Evolutionary conservation across 2,329 filamentous ascomycete genomes (phyloP).

Genomic region (Apiospora malaysiana): DNA sequence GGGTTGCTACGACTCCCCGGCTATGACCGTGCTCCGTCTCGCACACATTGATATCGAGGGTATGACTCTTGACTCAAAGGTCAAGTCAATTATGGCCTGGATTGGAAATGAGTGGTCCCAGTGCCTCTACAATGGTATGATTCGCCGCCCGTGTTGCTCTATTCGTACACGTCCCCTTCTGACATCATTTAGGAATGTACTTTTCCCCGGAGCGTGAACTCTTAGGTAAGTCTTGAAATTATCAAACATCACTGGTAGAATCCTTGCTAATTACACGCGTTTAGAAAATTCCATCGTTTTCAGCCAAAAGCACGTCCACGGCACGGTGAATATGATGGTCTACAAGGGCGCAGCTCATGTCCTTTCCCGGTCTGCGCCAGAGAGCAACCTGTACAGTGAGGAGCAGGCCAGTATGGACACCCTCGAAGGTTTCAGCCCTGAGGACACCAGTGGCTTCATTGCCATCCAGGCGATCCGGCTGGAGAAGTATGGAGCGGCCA

Average conservation of each 20-base stretch:
- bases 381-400: constrained; percentile 58
- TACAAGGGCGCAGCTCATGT: constrained; percentile 53
- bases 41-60: constrained; percentile 57
- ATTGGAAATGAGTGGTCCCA: constrained; percentile 47
- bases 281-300: constrained; percentile 63
- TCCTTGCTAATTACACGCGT: neutral
- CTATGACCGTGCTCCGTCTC: constrained; percentile 21
- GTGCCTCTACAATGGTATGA: constrained; percentile 45
- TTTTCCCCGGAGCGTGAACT: constrained; percentile 63
- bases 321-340: constrained; percentile 44
- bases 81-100: constrained; percentile 34
- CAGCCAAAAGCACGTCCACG: constrained; percentile 58
- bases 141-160: constrained; percentile 18
- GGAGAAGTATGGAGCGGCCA: neutral
- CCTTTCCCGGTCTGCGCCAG: constrained; percentile 45
- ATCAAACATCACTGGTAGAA: constrained; percentile 39
- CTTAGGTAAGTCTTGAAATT: constrained; percentile 10
- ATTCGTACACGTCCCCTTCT: constrained; percentile 39
- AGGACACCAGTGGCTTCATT: constrained; percentile 54
- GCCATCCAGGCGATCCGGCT: constrained; percentile 72
- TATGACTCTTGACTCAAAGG: constrained; percentile 62
- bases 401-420: constrained; percentile 57
- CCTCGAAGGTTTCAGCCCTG: constrained; percentile 49
- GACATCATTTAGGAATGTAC: constrained; percentile 43
- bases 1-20: constrained; percentile 66